phyloP scores from a whole-genome alignment of 1,284 basidiomycete genomes.

The Rhodotorula sp. region DNA sequence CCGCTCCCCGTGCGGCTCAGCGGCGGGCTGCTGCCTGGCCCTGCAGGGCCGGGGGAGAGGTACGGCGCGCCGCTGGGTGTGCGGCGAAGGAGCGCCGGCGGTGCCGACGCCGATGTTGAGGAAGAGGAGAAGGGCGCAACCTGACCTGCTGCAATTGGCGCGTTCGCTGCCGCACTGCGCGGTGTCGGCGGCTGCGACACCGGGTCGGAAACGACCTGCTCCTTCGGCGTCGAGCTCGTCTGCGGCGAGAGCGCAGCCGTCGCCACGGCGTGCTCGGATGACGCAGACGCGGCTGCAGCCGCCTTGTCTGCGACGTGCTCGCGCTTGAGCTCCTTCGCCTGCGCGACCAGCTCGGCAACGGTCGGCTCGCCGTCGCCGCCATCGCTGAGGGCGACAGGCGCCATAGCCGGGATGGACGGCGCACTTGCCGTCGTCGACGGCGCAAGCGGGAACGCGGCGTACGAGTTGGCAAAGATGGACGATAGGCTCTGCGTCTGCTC shows the following conservation, averaged over 20 bases:
- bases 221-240: neutral
- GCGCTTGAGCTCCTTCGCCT: neutral
- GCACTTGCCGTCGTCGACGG: neutral
- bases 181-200: neutral
- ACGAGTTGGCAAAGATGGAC: slow-evolving; percentile 9
- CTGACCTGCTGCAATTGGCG: neutral
- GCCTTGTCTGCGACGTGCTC: neutral
- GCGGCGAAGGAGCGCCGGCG: neutral
- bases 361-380: neutral
- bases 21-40: neutral
- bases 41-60: neutral
- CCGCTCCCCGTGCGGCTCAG: neutral
- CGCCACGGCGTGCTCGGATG: neutral
- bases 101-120: no score
- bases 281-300: neutral
- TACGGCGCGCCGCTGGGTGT: neutral
- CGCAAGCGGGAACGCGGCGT: neutral
- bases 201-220: neutral
- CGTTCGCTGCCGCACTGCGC: neutral
- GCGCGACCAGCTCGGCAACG: neutral
- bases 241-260: neutral
- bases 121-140: slow-evolving; percentile 8
- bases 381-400: neutral
- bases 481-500: neutral
- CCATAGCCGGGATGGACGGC: neutral